Percentiles rank a stretch among this genome's conserved stretches.
These are phyloP conservation scores for Brassica nigra DNA, from an alignment of 345 rosid species.

Conservation along the genomic window DNA sequence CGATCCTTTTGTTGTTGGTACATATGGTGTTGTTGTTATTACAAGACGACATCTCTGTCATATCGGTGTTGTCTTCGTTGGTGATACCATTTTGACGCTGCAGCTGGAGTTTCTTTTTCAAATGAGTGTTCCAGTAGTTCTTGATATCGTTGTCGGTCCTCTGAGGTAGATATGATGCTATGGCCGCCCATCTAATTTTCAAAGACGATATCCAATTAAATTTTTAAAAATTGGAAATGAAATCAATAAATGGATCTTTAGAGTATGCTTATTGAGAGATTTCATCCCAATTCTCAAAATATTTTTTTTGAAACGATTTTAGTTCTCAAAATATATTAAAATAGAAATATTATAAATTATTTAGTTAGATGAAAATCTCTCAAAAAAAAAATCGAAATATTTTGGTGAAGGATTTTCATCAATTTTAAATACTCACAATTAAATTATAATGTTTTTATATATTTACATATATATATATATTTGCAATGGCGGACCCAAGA, in stretches of 20 bases:
- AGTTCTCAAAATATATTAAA: too few relatives aligned
- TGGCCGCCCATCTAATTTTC: constrained; percentile 88
- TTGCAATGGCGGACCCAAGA: too few relatives aligned
- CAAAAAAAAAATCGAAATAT: too few relatives aligned
- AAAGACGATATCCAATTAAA: constrained; percentile 4
- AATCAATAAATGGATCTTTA: background rate
- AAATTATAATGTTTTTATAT: too few relatives aligned
- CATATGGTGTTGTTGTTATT: background rate
- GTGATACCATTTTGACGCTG: constrained; percentile 21
- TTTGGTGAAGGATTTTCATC: too few relatives aligned
- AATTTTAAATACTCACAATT: too few relatives aligned
- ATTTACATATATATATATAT: too few relatives aligned
- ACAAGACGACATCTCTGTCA: constrained; percentile 13
- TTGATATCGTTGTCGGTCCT: constrained; percentile 95
- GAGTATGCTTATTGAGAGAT: too few relatives aligned
- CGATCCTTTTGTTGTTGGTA: constrained; percentile 19
- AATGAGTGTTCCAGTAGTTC: constrained; percentile 91
- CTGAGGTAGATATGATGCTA: constrained; percentile 96
- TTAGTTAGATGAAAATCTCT: too few relatives aligned
- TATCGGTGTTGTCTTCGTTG: constrained; percentile 25
- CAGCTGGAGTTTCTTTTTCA: constrained; percentile 72
- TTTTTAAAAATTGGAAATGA: background rate
- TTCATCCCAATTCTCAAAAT: too few relatives aligned
- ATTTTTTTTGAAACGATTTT: too few relatives aligned
- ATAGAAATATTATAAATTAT: too few relatives aligned